Base-by-base conservation (phyloP, 331 rosid species). In the Telfairia occidentalis region DNA sequence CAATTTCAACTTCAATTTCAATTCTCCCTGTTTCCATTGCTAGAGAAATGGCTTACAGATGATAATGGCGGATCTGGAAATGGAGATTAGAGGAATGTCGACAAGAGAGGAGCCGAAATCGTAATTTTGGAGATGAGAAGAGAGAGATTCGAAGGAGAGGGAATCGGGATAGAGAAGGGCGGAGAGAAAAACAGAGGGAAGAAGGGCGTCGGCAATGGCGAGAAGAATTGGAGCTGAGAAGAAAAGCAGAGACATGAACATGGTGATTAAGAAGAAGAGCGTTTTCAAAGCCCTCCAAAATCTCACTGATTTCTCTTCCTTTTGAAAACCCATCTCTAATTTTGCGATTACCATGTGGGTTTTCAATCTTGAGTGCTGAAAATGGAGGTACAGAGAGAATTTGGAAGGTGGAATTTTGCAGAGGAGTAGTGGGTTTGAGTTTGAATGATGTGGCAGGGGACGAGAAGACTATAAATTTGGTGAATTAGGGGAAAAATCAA, bases 171-270 rank as follows among this genome's bases (percentile, higher is more conserved):
- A 57, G 24, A 83, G 85, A 16, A 85, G 80, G 9, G 96, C 84
- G 9, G 98, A 91, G 53, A 93, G 90, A 2, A 94, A 74, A 60
- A 89, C 95, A 26, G 97, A 88, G 13, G 97, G 96, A 42, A 94
- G 79, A 35, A 94, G 86, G 1, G 89, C 80, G 71, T 94, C 98
- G 9, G 95, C 91, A 16, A 94, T 78, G 42, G 87, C 95, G 0
- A 94, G 82, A 9, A 94, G 86, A 77, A 94, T 65, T 34, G 98
- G 98, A 1, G 96, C 96, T 0, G 96, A 94, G 78, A 94, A 86
- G 3, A 91, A 83, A 5, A 93, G 90, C 59, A 93, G 84, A 9
- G 98, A 94, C 0, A 89, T 75, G 63, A 94, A 26, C 92, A 94
- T 94, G 12, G 96, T 64, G 81, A 94, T 82, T 61, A 91, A 81